phyloP scores from a whole-genome alignment of 257 asterid species.

The Ilex aquifolium region DNA sequence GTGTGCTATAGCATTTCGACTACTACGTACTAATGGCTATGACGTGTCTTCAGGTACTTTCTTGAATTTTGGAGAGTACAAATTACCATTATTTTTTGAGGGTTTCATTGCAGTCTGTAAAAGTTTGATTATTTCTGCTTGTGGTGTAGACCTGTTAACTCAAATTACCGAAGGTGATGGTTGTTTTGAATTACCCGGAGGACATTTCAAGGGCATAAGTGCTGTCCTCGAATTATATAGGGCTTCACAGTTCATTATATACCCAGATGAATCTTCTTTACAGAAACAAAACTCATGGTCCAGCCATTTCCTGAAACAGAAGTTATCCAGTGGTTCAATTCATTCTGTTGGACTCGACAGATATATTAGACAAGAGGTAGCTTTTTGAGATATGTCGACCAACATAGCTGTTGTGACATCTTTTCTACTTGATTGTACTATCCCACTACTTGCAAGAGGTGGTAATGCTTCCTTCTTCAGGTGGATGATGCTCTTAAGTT shows the following conservation, averaged over 20 bases:
- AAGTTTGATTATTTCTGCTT: slow-evolving; percentile 10
- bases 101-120: not conserved
- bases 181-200: slow-evolving; percentile 31
- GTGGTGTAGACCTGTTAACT: slow-evolving; percentile 43
- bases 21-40: slow-evolving; percentile 68
- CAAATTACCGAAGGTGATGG: slow-evolving; percentile 34
- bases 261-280: slow-evolving; percentile 46
- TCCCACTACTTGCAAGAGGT: not conserved
- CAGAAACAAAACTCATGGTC: slow-evolving; percentile 44
- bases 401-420: not conserved
- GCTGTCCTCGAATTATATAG: slow-evolving; percentile 52
- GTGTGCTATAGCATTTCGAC: slow-evolving; percentile 73
- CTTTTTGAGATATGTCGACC: not conserved
- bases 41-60: slow-evolving; percentile 59
- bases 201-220: slow-evolving; percentile 37
- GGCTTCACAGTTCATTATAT: slow-evolving; percentile 55
- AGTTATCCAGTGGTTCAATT: slow-evolving; percentile 22
- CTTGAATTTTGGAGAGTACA: slow-evolving; percentile 5
- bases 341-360: slow-evolving; percentile 25
- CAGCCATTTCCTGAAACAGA: slow-evolving; percentile 42
- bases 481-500: slow-evolving; percentile 46
- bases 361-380: slow-evolving; percentile 56
- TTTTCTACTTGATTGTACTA: not conserved
- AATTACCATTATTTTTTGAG: not conserved
- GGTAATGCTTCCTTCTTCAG: slow-evolving; percentile 32